Conservation (phyloP, 208 protist species). For the Trypanosoma platydactyli region DNA sequence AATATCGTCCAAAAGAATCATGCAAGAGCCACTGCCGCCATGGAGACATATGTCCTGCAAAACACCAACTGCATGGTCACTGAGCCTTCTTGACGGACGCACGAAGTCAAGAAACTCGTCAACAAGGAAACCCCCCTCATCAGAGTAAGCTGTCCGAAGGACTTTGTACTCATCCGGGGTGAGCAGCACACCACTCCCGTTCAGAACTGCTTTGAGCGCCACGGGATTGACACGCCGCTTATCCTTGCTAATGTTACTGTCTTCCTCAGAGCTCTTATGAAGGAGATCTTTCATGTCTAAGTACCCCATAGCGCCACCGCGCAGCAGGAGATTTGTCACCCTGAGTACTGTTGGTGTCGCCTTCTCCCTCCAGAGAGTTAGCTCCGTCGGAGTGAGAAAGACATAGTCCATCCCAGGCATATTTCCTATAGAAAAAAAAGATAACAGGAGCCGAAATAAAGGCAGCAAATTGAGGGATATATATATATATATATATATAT, state of each 20-base stretch:
- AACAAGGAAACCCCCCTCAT: conserved; percentile 74
- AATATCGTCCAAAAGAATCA: conserved; percentile 13
- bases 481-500: conserved; percentile 6
- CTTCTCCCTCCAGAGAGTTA: conserved; percentile 58
- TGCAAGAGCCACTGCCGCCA: not conserved
- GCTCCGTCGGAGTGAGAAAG: conserved; percentile 43
- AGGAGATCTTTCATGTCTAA: conserved; percentile 47
- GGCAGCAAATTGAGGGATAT: not conserved
- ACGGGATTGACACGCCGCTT: conserved; percentile 67
- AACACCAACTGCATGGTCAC: not conserved
- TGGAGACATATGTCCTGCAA: conserved; percentile 14
- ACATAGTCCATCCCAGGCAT: conserved; percentile 27
- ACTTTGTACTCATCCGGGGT: conserved; percentile 46
- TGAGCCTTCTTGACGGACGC: conserved; percentile 24
- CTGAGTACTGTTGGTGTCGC: conserved; percentile 42
- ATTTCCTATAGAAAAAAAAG: conserved; percentile 4
- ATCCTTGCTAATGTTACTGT: conserved; percentile 15
- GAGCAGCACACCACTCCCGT: conserved; percentile 60
- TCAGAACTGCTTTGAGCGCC: conserved; percentile 56
- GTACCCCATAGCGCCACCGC: conserved; percentile 56
- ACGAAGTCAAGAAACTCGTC: conserved; percentile 42
- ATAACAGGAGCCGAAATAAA: conserved; percentile 22
- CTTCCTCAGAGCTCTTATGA: conserved; percentile 31
- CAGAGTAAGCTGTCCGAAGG: conserved; percentile 63
- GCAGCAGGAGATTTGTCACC: conserved; percentile 65